A percentile compares a stretch with the other conserved stretches of the same genome.
phyloP scores from a whole-genome alignment of 176 grass and related monocot genomes.

The Triticum turgidum region DNA sequence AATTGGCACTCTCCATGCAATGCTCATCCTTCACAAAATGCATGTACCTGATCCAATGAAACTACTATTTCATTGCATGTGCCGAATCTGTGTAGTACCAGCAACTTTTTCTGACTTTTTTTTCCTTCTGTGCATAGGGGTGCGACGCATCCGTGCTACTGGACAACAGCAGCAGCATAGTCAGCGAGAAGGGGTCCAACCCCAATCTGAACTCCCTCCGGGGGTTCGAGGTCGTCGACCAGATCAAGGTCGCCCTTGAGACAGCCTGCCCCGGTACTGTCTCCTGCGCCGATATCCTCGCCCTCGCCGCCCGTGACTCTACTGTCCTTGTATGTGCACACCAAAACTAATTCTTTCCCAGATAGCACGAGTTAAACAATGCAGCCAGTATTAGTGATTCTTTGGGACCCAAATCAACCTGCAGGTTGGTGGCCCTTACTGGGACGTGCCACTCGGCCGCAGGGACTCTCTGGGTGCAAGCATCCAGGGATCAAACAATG shows the following conservation, averaged over 20 bases:
- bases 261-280: constrained; percentile 58
- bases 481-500: constrained; percentile 84
- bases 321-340: constrained; percentile 46
- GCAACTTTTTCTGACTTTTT: not conserved
- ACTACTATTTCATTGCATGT: not conserved
- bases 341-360: not conserved
- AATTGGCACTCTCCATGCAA: constrained; percentile 10
- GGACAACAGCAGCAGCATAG: constrained; percentile 66
- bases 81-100: not conserved
- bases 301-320: constrained; percentile 62
- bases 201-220: constrained; percentile 68
- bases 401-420: constrained; percentile 17
- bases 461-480: constrained; percentile 78
- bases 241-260: constrained; percentile 72
- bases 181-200: constrained; percentile 81
- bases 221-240: constrained; percentile 74
- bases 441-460: constrained; percentile 88
- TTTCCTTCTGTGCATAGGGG: constrained; percentile 44
- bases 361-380: not conserved
- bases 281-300: constrained; percentile 75
- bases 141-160: constrained; percentile 82
- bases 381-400: not conserved
- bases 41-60: constrained; percentile 12
- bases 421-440: constrained; percentile 77
- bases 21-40: not conserved